Evolutionary conservation across 31 red algal genomes (phyloP), one percentile per base, ranked within the genome.

Genomic region (Endocladia muricata): DNA sequence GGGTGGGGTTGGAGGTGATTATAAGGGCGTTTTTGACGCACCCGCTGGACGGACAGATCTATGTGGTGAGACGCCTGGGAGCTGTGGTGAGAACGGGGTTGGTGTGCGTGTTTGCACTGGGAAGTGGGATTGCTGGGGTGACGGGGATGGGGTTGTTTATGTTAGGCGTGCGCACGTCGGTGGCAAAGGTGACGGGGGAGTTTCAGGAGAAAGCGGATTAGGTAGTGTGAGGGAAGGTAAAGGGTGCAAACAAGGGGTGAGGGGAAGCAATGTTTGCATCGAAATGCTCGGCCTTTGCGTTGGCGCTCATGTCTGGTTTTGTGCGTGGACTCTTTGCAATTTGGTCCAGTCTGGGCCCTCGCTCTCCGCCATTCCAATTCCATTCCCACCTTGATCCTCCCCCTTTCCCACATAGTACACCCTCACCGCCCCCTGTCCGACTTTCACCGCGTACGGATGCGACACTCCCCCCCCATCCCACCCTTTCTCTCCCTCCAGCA

Each of bases 71-170:
- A 28, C 68, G 90, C 39, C 29, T 94, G 19, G 49, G 41, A 37
- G 90, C 75, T 28, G 77, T 87, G 28, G 74, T 94, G 4, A 38
- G 90, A 22, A 82, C 82, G 6, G 67, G 31, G 25, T 61, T 94
- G 11, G 81, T 94, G 4, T 84, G 82, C 21, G 28, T 94, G 0
- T 76, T 88, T 35, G 79, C 90, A 15, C 77, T 94, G 11, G 90
- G 76, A 33, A 84, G 72, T 43, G 90, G 90, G 51, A 76, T 94
- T 37, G 78, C 85, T 13, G 83, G 84, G n/a, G 76, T 94, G 34
- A 86, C 82, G 5, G 67, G 76, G 0, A 51, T 94, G n/a, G 90
- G 90, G 0, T 65, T 94, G 26, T 74, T 86, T 4, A 13, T 88
- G 66, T 32, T 94, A 33, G 55, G 33, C 22, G 38, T 49, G 25